Evolutionary conservation across 2,329 filamentous ascomycete species (phyloP), one percentile per base, ranked within the genome.

Genomic region (Onygenales sp.): DNA sequence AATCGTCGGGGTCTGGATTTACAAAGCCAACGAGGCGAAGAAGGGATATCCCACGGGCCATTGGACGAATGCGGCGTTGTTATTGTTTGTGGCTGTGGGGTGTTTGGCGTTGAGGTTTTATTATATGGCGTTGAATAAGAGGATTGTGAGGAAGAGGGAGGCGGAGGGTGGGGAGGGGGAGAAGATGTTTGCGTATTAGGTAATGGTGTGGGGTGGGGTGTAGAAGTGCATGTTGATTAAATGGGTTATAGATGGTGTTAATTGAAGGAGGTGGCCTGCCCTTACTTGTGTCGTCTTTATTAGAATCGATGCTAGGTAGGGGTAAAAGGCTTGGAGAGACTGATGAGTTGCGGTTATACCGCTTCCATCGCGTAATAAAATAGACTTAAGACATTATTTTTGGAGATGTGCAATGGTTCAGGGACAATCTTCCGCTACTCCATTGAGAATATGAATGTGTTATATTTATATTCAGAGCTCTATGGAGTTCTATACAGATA

Each of bases 1-100:
- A 65, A 88, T 88, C 42, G 78, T 82, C 0, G 85, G 84, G 0
- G 83, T 87, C 1, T 88, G 84, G 84, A 87, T 87, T 56, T 88
- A 87, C 68, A 85, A 84, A 62, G 74, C 79, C 1, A 69, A 78
- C 9, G 83, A 88, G 65, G 77, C 76, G 14, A 65, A 70, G 21
- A 68, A 59, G 8, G 85, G 85, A 0, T 88, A 86, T 63, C 83
- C 83, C 0, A 87, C 84, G 0, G 85, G 85, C 0, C 84, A 88
- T 62, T 86, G 81, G 80, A 78, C 77, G 4, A 85, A 86, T 63
- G 81, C 80, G 2, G 82, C 70, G 9, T 66, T 85, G 58, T 61
- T 85, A 42, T 70, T 85, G 10, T 77, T 84, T 55, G 82, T 84
- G 0, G 73, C 77, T 1, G 73, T 70, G 0, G 80, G 80, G 1